Evolutionary conservation across 352 stramenopile species (phyloP).

Genomic region (Phytophthora tubulina): DNA sequence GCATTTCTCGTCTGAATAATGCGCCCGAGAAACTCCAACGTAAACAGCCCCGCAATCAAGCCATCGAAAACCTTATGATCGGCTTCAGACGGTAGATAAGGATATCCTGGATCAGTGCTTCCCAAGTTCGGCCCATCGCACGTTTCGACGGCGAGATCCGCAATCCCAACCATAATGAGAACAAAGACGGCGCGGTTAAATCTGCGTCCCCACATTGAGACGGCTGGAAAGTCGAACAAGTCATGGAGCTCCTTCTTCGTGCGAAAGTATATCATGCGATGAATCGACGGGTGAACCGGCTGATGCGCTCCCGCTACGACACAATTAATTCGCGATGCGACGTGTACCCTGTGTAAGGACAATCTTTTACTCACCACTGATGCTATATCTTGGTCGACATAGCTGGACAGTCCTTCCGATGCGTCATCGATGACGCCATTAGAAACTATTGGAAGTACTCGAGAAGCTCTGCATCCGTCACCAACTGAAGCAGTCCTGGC

Average conservation of each 20-base stretch:
- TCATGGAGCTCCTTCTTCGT: constrained; percentile 52
- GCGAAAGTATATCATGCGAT: constrained; percentile 53
- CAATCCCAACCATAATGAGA: constrained; percentile 62
- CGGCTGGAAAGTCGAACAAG: constrained; percentile 51
- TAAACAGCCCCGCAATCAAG: constrained; percentile 63
- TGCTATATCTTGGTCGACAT: constrained; percentile 1
- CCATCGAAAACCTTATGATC: constrained; percentile 50
- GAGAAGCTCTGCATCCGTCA: constrained; percentile 10
- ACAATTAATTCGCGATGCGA: constrained; percentile 22
- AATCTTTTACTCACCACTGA: constrained; percentile 27
- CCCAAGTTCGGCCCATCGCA: constrained; percentile 67
- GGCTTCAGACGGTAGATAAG: constrained; percentile 51
- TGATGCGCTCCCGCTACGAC: constrained; percentile 16
- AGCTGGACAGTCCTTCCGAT: constrained; percentile 14
- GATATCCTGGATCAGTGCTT: constrained; percentile 67
- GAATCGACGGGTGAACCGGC: constrained; percentile 30
- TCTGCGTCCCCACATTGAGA: constrained; percentile 47
- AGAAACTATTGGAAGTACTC: constrained; percentile 30
- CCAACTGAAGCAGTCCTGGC: constrained; percentile 5
- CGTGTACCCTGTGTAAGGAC: constrained; percentile 29
- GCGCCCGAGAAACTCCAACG: constrained; percentile 60
- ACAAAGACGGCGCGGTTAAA: constrained; percentile 61
- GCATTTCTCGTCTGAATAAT: constrained; percentile 40
- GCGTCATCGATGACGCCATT: constrained; percentile 12
- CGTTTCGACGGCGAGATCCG: constrained; percentile 62